Evolutionary conservation across 2,329 filamentous ascomycete species (phyloP).

Genomic region (Scedosporium aurantiacum): DNA sequence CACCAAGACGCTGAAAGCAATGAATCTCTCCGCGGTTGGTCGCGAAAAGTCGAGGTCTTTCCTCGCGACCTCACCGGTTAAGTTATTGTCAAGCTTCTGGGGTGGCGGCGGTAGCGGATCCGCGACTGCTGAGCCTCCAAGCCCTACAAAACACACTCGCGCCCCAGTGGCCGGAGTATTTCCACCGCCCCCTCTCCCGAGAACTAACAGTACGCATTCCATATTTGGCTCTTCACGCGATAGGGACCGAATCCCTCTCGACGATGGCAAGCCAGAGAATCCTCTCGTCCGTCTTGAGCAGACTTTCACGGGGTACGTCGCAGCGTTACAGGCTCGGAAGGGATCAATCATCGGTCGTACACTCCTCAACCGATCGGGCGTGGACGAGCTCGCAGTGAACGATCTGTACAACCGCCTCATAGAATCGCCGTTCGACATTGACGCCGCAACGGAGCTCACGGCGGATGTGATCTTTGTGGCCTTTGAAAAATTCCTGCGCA

Average conservation of each 20-base stretch:
- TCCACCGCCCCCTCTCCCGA: conserved; percentile 27
- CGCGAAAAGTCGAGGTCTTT: conserved; percentile 57
- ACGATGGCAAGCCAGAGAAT: conserved; percentile 50
- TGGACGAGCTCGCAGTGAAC: conserved; percentile 73
- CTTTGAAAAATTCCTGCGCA: conserved; percentile 84
- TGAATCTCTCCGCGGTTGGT: conserved; percentile 51
- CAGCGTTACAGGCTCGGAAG: conserved; percentile 72
- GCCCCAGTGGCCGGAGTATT: conserved; percentile 26
- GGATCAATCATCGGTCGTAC: conserved; percentile 75
- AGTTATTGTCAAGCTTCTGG: conserved; percentile 76
- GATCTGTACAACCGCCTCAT: conserved; percentile 83
- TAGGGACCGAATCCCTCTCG: conserved; percentile 30
- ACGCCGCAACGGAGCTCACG: conserved; percentile 61
- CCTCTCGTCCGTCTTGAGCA: conserved; percentile 68
- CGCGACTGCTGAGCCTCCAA: conserved; percentile 20
- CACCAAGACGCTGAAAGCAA: conserved; percentile 60
- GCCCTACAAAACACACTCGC: conserved; percentile 26
- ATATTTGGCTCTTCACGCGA: conserved; percentile 44
- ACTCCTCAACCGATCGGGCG: conserved; percentile 54
- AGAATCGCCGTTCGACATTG: conserved; percentile 69
- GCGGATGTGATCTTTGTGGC: conserved; percentile 82
- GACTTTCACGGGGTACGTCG: conserved; percentile 72
- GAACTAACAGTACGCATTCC: conserved; percentile 38
- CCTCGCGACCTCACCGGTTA: conserved; percentile 76
- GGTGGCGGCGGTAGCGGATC: conserved; percentile 44